Evolutionary conservation across 2,329 filamentous ascomycete genomes (phyloP).

Genomic region (Lasiodiplodia citricola): DNA sequence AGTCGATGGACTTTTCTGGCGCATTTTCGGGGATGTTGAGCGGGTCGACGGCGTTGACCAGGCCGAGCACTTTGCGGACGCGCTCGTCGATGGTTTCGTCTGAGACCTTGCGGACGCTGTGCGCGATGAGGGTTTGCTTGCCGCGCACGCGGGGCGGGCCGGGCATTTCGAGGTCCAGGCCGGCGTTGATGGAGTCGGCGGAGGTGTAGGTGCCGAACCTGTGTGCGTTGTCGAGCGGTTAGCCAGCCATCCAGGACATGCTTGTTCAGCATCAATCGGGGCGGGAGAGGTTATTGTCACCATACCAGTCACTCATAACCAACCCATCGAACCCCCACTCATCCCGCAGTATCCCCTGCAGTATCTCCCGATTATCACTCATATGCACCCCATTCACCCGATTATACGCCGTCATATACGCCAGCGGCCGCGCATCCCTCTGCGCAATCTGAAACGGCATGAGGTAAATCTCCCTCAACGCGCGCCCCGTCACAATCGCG

Average conservation of each 20-base stretch:
- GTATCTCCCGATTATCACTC: constrained; percentile 67
- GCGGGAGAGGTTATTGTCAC: no score
- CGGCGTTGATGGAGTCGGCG: constrained; percentile 42
- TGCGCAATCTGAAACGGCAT: constrained; percentile 73
- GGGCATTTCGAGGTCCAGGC: constrained; percentile 46
- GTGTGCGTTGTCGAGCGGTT: constrained; percentile 53
- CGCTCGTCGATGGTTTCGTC: constrained; percentile 42
- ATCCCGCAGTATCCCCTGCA: constrained; percentile 70
- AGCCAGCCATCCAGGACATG: no score
- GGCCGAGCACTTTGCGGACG: constrained; percentile 53
- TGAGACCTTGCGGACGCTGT: constrained; percentile 59
- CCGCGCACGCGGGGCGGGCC: constrained; percentile 52
- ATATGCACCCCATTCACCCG: constrained; percentile 74
- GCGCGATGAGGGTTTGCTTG: constrained; percentile 18
- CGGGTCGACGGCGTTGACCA: constrained; percentile 71
- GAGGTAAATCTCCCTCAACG: constrained; percentile 60
- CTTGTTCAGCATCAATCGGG: no score
- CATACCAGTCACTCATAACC: constrained; percentile 70
- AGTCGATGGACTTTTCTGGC: constrained; percentile 64
- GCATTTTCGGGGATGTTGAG: constrained; percentile 64
- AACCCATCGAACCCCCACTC: constrained; percentile 77
- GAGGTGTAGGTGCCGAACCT: constrained; percentile 48
- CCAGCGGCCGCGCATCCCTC: constrained; percentile 69
- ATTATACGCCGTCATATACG: constrained; percentile 77
- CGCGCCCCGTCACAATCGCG: constrained; percentile 60